phyloP scores from a whole-genome alignment of 192 early-diverging fungal species.

The Podila clonocystis region DNA sequence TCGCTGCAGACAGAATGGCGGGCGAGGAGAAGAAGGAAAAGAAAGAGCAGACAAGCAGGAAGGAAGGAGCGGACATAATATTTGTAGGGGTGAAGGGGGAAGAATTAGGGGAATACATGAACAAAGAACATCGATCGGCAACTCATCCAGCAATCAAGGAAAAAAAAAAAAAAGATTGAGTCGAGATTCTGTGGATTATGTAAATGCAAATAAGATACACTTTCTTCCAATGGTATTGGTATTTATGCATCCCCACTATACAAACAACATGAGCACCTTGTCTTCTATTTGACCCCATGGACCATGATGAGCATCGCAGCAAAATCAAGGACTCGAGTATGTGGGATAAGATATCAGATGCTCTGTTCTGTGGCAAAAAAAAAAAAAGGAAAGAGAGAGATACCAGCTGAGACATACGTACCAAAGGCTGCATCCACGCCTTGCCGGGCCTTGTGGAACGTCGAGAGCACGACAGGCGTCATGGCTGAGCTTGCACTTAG shows the following conservation, averaged over 20 bases:
- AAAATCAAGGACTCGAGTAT: not conserved
- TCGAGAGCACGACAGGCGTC: constrained; percentile 42
- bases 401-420: constrained; percentile 10
- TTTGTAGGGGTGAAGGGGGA: too few relatives aligned
- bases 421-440: constrained; percentile 50
- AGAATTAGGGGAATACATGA: too few relatives aligned
- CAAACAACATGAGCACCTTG: too few relatives aligned
- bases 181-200: too few relatives aligned
- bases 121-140: not conserved
- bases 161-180: constrained; percentile 10
- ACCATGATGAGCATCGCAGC: not conserved
- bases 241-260: too few relatives aligned
- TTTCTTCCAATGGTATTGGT: too few relatives aligned
- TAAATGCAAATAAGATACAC: too few relatives aligned
- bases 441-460: constrained; percentile 43
- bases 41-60: not conserved
- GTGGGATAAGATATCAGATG: not conserved
- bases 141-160: not conserved
- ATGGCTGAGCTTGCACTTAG: constrained; percentile 49
- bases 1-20: not conserved
- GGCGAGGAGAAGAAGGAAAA: not conserved
- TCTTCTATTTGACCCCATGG: too few relatives aligned
- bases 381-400: not conserved
- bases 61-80: not conserved
- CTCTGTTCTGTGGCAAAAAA: not conserved